Percentiles rank a stretch among this genome's conserved stretches.
Conservation (phyloP, 805 yeast genomes). For the Sugiyamaella qingdaonensis region DNA sequence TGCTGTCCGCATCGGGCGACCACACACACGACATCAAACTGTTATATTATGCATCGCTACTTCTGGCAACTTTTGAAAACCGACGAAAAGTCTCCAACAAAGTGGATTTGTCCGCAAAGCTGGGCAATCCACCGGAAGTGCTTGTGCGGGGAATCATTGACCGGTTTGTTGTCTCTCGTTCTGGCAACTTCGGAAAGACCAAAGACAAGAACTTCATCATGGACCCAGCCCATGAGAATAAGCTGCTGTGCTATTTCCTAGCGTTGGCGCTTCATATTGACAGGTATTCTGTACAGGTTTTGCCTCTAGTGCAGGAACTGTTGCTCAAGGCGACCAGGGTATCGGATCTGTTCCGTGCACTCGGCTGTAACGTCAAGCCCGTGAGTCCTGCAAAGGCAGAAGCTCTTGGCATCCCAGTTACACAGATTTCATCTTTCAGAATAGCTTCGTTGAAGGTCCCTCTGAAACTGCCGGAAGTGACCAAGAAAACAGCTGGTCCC, state of each 20-base stretch:
- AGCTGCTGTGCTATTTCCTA: constrained; percentile 72
- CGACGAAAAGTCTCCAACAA: constrained; percentile 57
- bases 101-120: constrained; percentile 52
- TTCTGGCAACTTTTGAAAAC: constrained; percentile 74
- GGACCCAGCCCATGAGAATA: constrained; percentile 87
- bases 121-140: constrained; percentile 62
- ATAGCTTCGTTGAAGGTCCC: constrained; percentile 85
- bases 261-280: constrained; percentile 72
- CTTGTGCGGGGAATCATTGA: constrained; percentile 68
- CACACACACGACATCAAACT: constrained; percentile 60
- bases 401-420: constrained; percentile 32
- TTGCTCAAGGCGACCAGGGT: constrained; percentile 73
- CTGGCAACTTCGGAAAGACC: constrained; percentile 60
- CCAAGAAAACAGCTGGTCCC: constrained; percentile 36
- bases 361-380: constrained; percentile 76
- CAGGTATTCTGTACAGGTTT: constrained; percentile 65
- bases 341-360: constrained; percentile 62
- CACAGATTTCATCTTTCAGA: constrained; percentile 52
- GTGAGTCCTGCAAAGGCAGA: constrained; percentile 44
- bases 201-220: constrained; percentile 71
- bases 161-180: constrained; percentile 63
- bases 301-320: constrained; percentile 81
- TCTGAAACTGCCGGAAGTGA: constrained; percentile 79
- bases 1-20: constrained; percentile 37
- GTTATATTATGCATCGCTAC: constrained; percentile 72